phyloP scores from a whole-genome alignment of 345 rosid genomes.

The Gossypium stocksii region DNA sequence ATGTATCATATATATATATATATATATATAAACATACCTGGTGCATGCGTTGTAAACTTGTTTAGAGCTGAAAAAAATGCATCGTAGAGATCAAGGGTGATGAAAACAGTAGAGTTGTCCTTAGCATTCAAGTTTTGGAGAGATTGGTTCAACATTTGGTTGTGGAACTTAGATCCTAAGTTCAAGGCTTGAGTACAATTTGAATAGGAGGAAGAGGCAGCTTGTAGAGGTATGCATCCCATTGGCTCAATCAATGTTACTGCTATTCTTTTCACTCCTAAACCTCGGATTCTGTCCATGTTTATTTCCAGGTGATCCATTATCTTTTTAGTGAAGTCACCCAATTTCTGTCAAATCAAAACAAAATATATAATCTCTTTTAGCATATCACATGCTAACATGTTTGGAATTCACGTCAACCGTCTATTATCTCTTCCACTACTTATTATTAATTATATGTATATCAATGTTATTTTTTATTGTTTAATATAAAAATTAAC shows the following conservation, averaged over 20 bases:
- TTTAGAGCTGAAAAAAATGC: constrained; percentile 23
- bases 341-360: constrained; percentile 11
- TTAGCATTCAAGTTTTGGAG: constrained; percentile 22
- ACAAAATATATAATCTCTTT: not conserved
- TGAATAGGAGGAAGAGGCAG: constrained; percentile 11
- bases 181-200: constrained; percentile 25
- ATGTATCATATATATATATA: too few species aligned
- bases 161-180: constrained; percentile 20
- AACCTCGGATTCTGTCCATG: constrained; percentile 14
- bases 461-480: too few species aligned
- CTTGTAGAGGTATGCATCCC: constrained; percentile 30
- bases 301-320: constrained; percentile 17
- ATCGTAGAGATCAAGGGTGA: constrained; percentile 25
- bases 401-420: too few species aligned
- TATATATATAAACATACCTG: constrained; percentile 11
- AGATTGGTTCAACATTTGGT: constrained; percentile 14
- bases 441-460: too few species aligned
- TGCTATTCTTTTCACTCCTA: constrained; percentile 27
- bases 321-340: constrained; percentile 10
- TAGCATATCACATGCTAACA: too few species aligned
- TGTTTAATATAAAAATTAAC: too few species aligned
- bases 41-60: not conserved
- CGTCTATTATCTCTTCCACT: too few species aligned
- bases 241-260: constrained; percentile 23
- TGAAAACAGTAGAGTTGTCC: not conserved